These are phyloP conservation scores for Choiromyces venosus DNA, from an alignment of 495 filamentous ascomycete species.

Conservation along the genomic window DNA sequence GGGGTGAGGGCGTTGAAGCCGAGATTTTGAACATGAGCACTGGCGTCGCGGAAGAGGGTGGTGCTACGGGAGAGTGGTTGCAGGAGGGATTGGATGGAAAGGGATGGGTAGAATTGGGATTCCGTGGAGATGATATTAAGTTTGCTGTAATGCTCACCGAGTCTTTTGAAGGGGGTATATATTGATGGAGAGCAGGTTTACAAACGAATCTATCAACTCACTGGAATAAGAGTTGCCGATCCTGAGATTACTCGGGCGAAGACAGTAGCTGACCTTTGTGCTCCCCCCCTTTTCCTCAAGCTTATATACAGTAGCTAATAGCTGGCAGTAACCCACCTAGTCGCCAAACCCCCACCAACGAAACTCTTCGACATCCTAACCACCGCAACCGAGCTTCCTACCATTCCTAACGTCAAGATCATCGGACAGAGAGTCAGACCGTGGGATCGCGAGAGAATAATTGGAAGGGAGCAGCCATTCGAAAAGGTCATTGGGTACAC, in stretches of 20 bases:
- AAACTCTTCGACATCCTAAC: conserved; percentile 49
- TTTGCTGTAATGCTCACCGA: neutral
- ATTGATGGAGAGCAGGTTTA: conserved; percentile 22
- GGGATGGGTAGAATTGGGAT: conserved; percentile 10
- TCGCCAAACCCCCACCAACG: conserved; percentile 56
- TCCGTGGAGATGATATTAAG: neutral
- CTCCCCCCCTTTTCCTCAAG: neutral
- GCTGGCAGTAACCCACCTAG: conserved; percentile 46
- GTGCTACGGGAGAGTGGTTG: conserved; percentile 9
- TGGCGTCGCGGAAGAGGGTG: conserved; percentile 9
- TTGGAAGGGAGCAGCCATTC: conserved; percentile 83
- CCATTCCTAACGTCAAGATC: conserved; percentile 66
- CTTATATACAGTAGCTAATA: neutral
- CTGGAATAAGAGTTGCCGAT: conserved; percentile 67
- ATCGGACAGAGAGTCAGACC: conserved; percentile 55
- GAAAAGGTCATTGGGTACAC: conserved; percentile 61
- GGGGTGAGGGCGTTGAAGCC: conserved; percentile 6
- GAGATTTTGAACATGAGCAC: conserved; percentile 11
- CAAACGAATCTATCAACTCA: conserved; percentile 64
- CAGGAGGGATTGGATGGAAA: conserved; percentile 12
- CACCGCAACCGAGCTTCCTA: conserved; percentile 45
- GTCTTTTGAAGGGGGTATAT: neutral
- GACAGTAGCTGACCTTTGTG: conserved; percentile 52
- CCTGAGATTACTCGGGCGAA: conserved; percentile 51
- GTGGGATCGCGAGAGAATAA: conserved; percentile 63